Evolutionary conservation across 2,329 filamentous ascomycete species (phyloP).

Genomic region (Fonsecaea erecta): DNA sequence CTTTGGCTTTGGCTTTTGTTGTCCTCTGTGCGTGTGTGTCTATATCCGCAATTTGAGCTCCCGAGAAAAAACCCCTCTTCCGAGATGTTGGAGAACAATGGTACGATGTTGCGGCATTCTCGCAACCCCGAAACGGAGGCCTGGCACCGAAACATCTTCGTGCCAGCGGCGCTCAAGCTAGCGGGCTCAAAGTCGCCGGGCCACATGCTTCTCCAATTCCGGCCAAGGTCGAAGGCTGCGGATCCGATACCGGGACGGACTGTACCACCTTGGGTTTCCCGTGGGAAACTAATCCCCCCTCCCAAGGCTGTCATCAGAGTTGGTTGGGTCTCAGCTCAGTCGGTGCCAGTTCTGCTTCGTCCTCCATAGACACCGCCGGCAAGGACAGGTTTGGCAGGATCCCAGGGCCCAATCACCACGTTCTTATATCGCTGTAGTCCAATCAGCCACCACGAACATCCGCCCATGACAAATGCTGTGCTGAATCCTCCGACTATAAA

Average conservation of each 20-base stretch:
- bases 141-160: background rate
- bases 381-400: constrained; percentile 77
- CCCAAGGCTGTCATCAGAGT: background rate
- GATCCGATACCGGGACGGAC: constrained; percentile 17
- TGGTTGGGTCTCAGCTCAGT: constrained; percentile 10
- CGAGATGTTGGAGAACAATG: constrained; percentile 1
- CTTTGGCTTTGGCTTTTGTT: no score
- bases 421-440: constrained; percentile 98
- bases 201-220: background rate
- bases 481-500: constrained; percentile 75
- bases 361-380: constrained; percentile 33
- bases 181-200: background rate
- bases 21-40: background rate
- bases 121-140: background rate
- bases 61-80: constrained; percentile 6
- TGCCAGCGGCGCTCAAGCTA: background rate
- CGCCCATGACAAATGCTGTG: constrained; percentile 80
- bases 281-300: background rate
- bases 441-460: constrained; percentile 98
- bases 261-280: constrained; percentile 6
- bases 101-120: background rate
- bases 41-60: background rate
- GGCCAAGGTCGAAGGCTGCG: background rate
- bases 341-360: constrained; percentile 34
- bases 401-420: constrained; percentile 97